Base-by-base conservation (phyloP, 2,329 filamentous ascomycete genomes). In the Sporothrix pallida region DNA sequence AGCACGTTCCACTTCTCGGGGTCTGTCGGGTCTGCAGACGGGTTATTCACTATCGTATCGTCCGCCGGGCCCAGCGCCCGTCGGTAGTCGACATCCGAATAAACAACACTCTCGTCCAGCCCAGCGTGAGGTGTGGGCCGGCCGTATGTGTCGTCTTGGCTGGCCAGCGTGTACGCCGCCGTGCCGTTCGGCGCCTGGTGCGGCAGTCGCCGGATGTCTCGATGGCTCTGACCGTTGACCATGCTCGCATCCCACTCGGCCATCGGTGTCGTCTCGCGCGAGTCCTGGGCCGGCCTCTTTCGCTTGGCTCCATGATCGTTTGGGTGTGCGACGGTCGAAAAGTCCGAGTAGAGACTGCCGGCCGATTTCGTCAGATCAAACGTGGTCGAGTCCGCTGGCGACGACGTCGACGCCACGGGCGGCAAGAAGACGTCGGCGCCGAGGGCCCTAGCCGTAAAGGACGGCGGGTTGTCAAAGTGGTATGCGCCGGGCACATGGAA, bases 51-150 rank as follows among this genome's bases (percentile, higher is more conserved):
- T 8, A 54, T 20, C 52, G 52, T 37, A 37, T 48, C 68, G 17
- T 65, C 80, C 76, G 85, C 86, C 0, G 87, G 84, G 0, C 87
- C 87, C 1, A 89, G 82, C 0, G 83, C 84, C 68, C 84, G 84
- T 63, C 88, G 82, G 78, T 89, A 89, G 77, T 88, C 86, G 23
- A 86, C 80, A 75, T 90, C 88, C 15, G 87, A 89, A 77, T 87
- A 88, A 74, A 86, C 81, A 74, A 86, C 81, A 79, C 87, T 89
- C 72, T 89, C 86, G 20, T 86, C 86, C 73, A 89, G 80, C 31
- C 79, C 78, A 42, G 48, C n/a, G 12, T 48, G 20, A 12, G 75
- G 78, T 6, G 78, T 4, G 1, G 31, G 31, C 31, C 31, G 31
- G 31, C 31, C 31, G 31, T 37, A 37, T 80, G n/a, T 85, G 0